phyloP scores from a whole-genome alignment of 306 rosid species.

The Citrullus amarus region DNA sequence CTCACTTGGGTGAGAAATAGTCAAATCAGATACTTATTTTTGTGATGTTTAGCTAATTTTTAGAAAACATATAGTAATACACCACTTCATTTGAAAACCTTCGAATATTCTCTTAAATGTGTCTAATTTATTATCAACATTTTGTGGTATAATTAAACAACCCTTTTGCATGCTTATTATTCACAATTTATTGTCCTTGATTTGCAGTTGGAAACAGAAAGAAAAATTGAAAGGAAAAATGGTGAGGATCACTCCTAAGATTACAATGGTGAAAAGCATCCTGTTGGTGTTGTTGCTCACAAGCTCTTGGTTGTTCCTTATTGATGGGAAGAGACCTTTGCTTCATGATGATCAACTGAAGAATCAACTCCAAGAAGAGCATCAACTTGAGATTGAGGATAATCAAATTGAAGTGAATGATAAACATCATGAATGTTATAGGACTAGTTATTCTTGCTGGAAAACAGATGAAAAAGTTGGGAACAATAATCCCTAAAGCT shows the following conservation, averaged over 20 bases:
- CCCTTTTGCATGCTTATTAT: not conserved
- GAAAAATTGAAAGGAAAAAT: not conserved
- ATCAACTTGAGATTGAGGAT: not conserved
- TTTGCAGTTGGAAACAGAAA: not conserved
- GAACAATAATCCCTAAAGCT: not conserved
- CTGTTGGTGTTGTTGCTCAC: not conserved
- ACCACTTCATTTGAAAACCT: not conserved
- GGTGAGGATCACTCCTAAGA: not conserved
- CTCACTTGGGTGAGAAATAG: not conserved
- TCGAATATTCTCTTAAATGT: not conserved
- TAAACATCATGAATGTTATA: not conserved
- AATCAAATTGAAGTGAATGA: not conserved
- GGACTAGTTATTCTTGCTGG: not conserved
- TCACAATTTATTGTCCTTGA: not conserved
- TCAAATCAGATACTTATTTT: too few species aligned
- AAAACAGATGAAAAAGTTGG: not conserved
- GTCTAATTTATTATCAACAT: not conserved
- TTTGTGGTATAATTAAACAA: not conserved
- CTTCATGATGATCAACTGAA: not conserved
- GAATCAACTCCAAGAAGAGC: not conserved
- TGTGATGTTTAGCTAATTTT: not conserved
- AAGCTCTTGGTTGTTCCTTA: not conserved
- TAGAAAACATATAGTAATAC: not conserved
- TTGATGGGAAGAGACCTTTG: not conserved
- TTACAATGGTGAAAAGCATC: not conserved